Conservation (phyloP, 2,329 filamentous ascomycete species). For the Talaromyces sp. region DNA sequence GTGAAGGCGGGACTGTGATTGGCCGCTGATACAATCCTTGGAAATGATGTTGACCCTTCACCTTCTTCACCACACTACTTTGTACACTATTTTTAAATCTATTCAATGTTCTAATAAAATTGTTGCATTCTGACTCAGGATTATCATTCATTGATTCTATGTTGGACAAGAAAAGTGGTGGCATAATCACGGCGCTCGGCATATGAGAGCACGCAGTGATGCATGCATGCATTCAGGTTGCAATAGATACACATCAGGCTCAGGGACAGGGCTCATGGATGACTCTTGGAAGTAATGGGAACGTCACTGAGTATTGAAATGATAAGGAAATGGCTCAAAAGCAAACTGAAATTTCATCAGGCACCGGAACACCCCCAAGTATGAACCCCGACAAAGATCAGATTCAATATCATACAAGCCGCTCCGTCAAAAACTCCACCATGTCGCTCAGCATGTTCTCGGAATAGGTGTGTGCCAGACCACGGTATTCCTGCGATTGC, state of each 20-base stretch:
- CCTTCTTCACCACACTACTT: neutral
- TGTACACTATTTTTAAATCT: neutral
- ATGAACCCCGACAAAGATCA: neutral
- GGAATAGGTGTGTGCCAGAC: slow-evolving; percentile 6
- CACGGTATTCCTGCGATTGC: neutral
- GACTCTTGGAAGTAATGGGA: neutral
- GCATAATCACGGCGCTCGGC: neutral
- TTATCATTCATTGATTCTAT: neutral
- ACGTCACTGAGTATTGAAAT: neutral
- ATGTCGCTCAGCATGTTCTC: slow-evolving; percentile 13
- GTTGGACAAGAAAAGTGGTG: neutral
- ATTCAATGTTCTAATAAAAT: neutral
- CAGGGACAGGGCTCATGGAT: neutral
- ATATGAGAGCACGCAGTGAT: neutral
- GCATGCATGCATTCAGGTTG: neutral
- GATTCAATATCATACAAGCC: slow-evolving; percentile 9
- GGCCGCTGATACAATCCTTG: neutral
- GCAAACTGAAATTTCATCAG: neutral
- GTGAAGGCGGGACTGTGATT: neutral
- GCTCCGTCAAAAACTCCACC: slow-evolving; percentile 11
- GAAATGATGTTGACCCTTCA: neutral
- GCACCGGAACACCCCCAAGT: neutral
- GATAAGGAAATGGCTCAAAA: neutral
- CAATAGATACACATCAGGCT: neutral
- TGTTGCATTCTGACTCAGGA: neutral